Conservation (phyloP, 2,329 filamentous ascomycete genomes). For the Trichophyton rubrum region DNA sequence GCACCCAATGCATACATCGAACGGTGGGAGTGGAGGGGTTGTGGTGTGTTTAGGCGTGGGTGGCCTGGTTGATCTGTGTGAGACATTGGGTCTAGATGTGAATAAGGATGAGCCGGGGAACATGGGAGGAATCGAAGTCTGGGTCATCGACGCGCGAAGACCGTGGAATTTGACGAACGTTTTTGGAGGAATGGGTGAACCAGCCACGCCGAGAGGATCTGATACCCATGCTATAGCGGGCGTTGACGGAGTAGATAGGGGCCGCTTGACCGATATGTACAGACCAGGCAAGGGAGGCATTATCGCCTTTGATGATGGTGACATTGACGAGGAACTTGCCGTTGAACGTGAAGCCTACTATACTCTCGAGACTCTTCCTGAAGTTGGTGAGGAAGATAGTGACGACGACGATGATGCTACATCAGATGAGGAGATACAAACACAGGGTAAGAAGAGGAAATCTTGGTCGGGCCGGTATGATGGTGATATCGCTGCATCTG, state of each 20-base stretch:
- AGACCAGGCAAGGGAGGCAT: conserved; percentile 73
- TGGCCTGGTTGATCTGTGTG: conserved; percentile 75
- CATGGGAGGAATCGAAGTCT: conserved; percentile 81
- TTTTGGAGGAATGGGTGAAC: conserved; percentile 59
- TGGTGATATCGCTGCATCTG: conserved; percentile 46
- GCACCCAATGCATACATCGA: conserved; percentile 69
- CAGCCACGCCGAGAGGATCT: neutral
- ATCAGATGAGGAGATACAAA: conserved; percentile 35
- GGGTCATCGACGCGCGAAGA: conserved; percentile 80
- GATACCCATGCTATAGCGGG: conserved; percentile 32
- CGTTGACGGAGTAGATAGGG: conserved; percentile 56
- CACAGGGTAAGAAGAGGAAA: conserved; percentile 55
- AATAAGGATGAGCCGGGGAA: conserved; percentile 49
- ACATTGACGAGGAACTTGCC: conserved; percentile 71
- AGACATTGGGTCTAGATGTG: conserved; percentile 64
- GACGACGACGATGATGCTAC: conserved; percentile 47
- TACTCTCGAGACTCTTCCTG: conserved; percentile 80
- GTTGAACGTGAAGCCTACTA: conserved; percentile 71
- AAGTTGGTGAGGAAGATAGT: conserved; percentile 62
- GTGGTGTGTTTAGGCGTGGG: conserved; percentile 89
- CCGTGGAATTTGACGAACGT: conserved; percentile 94
- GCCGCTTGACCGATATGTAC: conserved; percentile 59
- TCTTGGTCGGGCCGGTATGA: conserved; percentile 61
- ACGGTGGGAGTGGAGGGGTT: conserved; percentile 74
- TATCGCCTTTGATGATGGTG: conserved; percentile 89